Conservation (phyloP, 768 basidiomycete species). For the Leccinum disarticulatum region DNA sequence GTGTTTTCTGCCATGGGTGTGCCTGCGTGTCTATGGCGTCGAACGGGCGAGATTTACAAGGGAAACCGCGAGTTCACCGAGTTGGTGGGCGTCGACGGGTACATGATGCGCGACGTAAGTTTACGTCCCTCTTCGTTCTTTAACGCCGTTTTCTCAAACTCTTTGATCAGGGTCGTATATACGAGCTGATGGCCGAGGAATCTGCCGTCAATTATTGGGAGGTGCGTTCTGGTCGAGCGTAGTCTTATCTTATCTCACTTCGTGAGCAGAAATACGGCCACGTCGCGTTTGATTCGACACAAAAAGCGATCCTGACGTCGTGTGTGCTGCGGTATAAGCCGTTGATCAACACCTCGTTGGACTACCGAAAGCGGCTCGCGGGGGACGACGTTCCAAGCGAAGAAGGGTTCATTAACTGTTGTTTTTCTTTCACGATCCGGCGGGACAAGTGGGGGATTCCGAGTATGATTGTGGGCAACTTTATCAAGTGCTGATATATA, state of each 20-base stretch:
- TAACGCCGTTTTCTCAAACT: neutral
- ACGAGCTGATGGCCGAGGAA: slow-evolving; percentile 98
- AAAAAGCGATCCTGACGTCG: slow-evolving; percentile 91
- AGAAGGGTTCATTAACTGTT: slow-evolving; percentile 81
- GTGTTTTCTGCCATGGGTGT: slow-evolving; percentile 96
- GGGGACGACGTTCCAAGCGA: slow-evolving; percentile 42
- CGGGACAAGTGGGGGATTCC: slow-evolving; percentile 85
- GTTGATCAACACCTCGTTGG: slow-evolving; percentile 41
- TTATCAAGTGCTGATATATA: slow-evolving; percentile 58
- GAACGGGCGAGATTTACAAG: slow-evolving; percentile 99
- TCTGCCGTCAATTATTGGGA: slow-evolving; percentile 98
- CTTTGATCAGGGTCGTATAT: slow-evolving; percentile 75
- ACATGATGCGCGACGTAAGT: slow-evolving; percentile 82
- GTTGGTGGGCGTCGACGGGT: slow-evolving; percentile 82
- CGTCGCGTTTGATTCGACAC: slow-evolving; percentile 87
- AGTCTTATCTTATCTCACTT: neutral
- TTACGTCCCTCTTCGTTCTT: neutral
- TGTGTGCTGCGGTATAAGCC: slow-evolving; percentile 86
- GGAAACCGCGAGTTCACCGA: slow-evolving; percentile 95
- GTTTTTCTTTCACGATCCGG: slow-evolving; percentile 89
- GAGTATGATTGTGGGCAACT: slow-evolving; percentile 89
- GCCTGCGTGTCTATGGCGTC: slow-evolving; percentile 93
- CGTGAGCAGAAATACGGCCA: slow-evolving; percentile 84
- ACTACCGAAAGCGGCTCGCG: slow-evolving; percentile 30
- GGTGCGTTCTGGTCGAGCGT: slow-evolving; percentile 41